Conservation (phyloP, 2,329 filamentous ascomycete species). For the Talaromyces rugulosus region DNA sequence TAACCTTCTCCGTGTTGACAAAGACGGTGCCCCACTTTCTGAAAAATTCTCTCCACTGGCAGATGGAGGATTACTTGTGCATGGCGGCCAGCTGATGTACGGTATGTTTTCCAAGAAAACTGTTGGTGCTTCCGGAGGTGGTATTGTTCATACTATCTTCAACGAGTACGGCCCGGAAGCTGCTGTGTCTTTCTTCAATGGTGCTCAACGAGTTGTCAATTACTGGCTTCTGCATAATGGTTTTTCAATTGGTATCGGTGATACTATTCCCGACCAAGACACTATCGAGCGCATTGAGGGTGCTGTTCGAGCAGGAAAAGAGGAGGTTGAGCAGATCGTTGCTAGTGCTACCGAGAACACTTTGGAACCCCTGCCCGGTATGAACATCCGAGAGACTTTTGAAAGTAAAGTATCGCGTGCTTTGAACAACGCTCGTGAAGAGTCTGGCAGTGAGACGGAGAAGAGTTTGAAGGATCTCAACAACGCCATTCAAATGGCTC, state of each 20-base stretch:
- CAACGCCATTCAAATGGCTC: slow-evolving; percentile 94
- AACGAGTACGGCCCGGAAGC: slow-evolving; percentile 86
- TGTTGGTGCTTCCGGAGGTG: slow-evolving; percentile 82
- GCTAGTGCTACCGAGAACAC: slow-evolving; percentile 75
- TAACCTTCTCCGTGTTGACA: slow-evolving; percentile 65
- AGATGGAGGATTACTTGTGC: slow-evolving; percentile 77
- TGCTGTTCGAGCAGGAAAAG: slow-evolving; percentile 77
- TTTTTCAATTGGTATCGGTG: slow-evolving; percentile 96
- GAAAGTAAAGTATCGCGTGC: slow-evolving; percentile 95
- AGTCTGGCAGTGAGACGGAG: slow-evolving; percentile 87
- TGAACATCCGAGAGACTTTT: slow-evolving; percentile 98
- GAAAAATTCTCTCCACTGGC: slow-evolving; percentile 58
- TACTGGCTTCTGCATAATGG: slow-evolving; percentile 97
- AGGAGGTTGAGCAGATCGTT: slow-evolving; percentile 71
- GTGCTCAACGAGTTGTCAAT: slow-evolving; percentile 87
- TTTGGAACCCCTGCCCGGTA: slow-evolving; percentile 90
- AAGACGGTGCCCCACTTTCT: slow-evolving; percentile 54
- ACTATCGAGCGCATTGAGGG: slow-evolving; percentile 83
- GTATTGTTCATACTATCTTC: slow-evolving; percentile 93
- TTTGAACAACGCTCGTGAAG: slow-evolving; percentile 91
- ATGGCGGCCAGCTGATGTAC: slow-evolving; percentile 83
- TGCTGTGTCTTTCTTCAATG: slow-evolving; percentile 93
- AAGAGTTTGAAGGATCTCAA: slow-evolving; percentile 92
- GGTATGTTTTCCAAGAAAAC: slow-evolving; percentile 91
- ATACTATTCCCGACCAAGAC: slow-evolving; percentile 84